These are phyloP conservation scores for Hypocreales sp. DNA, from an alignment of 2,329 filamentous ascomycete species.

Conservation along the genomic window DNA sequence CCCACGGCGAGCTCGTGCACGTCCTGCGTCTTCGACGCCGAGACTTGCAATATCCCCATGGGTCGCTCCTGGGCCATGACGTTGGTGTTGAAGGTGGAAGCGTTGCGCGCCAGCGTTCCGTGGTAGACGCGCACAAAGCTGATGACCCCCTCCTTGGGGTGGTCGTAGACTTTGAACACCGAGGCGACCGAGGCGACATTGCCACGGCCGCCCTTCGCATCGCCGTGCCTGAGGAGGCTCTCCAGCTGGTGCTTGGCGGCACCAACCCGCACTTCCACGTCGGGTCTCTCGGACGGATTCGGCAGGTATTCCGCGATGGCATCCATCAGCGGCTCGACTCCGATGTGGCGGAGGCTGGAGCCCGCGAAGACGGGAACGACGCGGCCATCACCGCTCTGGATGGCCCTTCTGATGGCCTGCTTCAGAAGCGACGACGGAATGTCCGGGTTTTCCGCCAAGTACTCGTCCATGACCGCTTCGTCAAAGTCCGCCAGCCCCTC, in stretches of 20 bases:
- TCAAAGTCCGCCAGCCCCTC: slow-evolving; percentile 83
- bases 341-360: slow-evolving; percentile 86
- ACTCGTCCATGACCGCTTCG: slow-evolving; percentile 70
- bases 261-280: slow-evolving; percentile 60
- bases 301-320: slow-evolving; percentile 79
- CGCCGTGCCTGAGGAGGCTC: slow-evolving; percentile 22
- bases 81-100: slow-evolving; percentile 74
- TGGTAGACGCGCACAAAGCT: slow-evolving; percentile 90
- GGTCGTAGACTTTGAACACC: slow-evolving; percentile 91
- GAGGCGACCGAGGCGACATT: slow-evolving; percentile 38
- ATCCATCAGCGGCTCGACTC: slow-evolving; percentile 82
- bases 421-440: slow-evolving; percentile 54
- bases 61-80: slow-evolving; percentile 65
- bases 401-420: slow-evolving; percentile 56
- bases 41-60: slow-evolving; percentile 74
- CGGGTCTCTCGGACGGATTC: slow-evolving; percentile 63
- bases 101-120: slow-evolving; percentile 59
- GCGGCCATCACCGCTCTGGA: slow-evolving; percentile 51
- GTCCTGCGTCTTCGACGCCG: slow-evolving; percentile 74
- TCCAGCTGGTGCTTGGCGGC: slow-evolving; percentile 24
- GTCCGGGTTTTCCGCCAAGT: slow-evolving; percentile 63
- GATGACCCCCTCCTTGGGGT: slow-evolving; percentile 69
- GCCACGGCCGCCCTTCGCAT: slow-evolving; percentile 18
- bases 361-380: slow-evolving; percentile 81
- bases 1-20: slow-evolving; percentile 67